Evolutionary conservation across 176 grass and related monocot species (phyloP).

Genomic region (Oryza australiensis): DNA sequence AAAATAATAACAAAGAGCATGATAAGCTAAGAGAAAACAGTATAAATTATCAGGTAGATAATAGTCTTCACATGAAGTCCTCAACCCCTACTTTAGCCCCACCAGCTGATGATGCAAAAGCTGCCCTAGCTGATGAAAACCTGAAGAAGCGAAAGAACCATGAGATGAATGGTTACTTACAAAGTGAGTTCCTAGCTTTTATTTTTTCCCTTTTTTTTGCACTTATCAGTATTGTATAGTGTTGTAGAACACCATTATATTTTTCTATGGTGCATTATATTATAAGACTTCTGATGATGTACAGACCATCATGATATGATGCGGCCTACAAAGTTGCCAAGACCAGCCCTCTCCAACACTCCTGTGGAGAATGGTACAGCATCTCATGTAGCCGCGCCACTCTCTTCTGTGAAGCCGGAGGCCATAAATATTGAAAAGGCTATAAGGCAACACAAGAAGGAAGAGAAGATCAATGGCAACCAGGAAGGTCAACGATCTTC

Average conservation of each 20-base stretch:
- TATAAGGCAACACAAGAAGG: slow-evolving; percentile 50
- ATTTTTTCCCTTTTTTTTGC: neutral
- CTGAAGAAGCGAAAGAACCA: slow-evolving; percentile 73
- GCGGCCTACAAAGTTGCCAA: slow-evolving; percentile 60
- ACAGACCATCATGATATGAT: slow-evolving; percentile 62
- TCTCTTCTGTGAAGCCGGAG: slow-evolving; percentile 54
- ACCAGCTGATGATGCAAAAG: slow-evolving; percentile 39
- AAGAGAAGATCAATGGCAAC: slow-evolving; percentile 58
- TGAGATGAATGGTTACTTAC: slow-evolving; percentile 68
- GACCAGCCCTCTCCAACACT: slow-evolving; percentile 50
- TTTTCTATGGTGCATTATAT: slow-evolving; percentile 60
- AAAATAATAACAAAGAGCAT: slow-evolving; percentile 47
- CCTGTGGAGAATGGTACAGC: slow-evolving; percentile 65
- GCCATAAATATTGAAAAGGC: slow-evolving; percentile 45
- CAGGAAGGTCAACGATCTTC: slow-evolving; percentile 42
- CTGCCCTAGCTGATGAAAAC: slow-evolving; percentile 45
- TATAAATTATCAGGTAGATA: slow-evolving; percentile 52
- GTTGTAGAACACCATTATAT: slow-evolving; percentile 52
- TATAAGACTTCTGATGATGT: slow-evolving; percentile 65
- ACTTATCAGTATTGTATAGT: slow-evolving; percentile 39
- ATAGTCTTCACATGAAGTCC: slow-evolving; percentile 47
- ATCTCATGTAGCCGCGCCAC: slow-evolving; percentile 61
- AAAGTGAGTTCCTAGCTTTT: slow-evolving; percentile 62
- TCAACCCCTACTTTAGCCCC: slow-evolving; percentile 33
- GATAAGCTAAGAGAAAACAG: slow-evolving; percentile 53